Evolutionary conservation across 139 green algal species (phyloP), one percentile per base, ranked within the genome.

Genomic region (Tetraselmis striata): DNA sequence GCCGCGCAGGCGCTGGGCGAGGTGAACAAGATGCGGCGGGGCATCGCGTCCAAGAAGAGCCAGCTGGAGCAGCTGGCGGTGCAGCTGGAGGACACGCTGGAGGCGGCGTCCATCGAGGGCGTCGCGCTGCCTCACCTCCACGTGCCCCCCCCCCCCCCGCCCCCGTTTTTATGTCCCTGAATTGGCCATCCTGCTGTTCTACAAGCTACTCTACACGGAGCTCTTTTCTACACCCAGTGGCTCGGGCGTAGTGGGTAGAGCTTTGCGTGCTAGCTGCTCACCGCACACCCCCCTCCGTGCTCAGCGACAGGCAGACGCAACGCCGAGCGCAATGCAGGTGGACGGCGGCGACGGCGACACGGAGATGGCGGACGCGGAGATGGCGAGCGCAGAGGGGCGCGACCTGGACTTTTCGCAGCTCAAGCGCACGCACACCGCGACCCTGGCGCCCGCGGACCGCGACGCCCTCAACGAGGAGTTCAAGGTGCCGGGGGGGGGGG

Each of bases 71-170:
- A 80, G 29, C 77, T 87, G 58, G 80, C 77, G 1, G 32, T 45
- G 0, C 30, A 32, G 23, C 77, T 77, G 2, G 23, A 22, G 1
- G 84, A 88, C 29, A 29, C 90, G 74, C 76, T 94, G 77, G 81
- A 88, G 75, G 77, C 78, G 2, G 88, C 90, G 22, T 29, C 59
- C 23, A 87, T 93, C 79, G 89, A 92, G 67, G 81, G 88, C 80
- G 83, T 87, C 32, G 26, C 23, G 79, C 74, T 77, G 23, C 45
- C 45, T 67, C 45, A 67, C 45, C 45, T 67, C 18, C 45, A 18
- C 45, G 45, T 67, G 18, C 5, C 18, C 45, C 45, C 45, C 45
- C 18, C 45, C 45, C 45, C 45, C 45, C 45, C 18, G 5, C 45
- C 45, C 11, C 45, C 45, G n/a, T n/a, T n/a, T n/a, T n/a, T n/a